Conservation (phyloP, 106 monocot species). For the Dioscorea alata region DNA sequence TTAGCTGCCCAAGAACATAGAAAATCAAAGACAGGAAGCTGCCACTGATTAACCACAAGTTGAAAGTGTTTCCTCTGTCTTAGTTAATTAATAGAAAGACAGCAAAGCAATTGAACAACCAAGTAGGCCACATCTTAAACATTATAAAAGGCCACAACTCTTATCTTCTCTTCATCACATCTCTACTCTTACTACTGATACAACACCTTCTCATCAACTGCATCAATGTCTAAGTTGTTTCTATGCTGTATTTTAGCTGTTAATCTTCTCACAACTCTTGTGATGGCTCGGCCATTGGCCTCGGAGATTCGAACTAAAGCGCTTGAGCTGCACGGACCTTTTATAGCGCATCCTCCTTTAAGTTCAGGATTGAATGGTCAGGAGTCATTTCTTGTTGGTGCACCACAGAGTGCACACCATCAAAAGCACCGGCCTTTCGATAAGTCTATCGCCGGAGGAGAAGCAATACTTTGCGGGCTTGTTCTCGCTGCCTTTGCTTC, state of each 20-base stretch:
- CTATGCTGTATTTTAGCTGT: constrained; percentile 19
- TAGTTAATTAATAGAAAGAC: neutral
- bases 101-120: no score
- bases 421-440: constrained; percentile 19
- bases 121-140: neutral
- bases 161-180: neutral
- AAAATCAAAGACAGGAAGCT: no score
- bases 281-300: constrained; percentile 22
- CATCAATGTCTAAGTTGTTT: constrained; percentile 21
- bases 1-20: no score
- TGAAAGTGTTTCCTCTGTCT: neutral
- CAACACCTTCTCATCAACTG: neutral
- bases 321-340: constrained; percentile 4
- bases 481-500: constrained; percentile 35
- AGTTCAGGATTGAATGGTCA: neutral
- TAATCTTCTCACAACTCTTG: constrained; percentile 12
- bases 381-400: constrained; percentile 5
- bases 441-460: constrained; percentile 39
- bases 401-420: constrained; percentile 15
- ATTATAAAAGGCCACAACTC: constrained; percentile 4
- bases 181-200: constrained; percentile 1
- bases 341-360: constrained; percentile 14
- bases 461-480: constrained; percentile 40
- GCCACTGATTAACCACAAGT: no score
- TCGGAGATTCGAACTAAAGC: neutral